Evolutionary conservation across 441 rosid species (phyloP).

Genomic region (Kokia cookei): DNA sequence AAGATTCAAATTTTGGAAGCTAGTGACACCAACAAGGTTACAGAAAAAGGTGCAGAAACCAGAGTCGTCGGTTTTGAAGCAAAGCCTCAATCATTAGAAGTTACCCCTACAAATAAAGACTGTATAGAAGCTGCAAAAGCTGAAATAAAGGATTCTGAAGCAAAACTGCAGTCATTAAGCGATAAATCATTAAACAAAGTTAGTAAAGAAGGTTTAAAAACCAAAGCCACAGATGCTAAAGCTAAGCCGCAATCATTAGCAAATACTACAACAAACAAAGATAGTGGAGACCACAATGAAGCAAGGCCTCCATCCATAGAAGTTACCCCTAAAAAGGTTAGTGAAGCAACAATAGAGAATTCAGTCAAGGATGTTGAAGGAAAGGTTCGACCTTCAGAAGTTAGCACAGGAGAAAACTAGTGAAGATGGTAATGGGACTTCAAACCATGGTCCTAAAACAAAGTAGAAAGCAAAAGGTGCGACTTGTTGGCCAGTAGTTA

Average conservation of each 20-base stretch:
- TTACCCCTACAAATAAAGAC: conserved; percentile 4
- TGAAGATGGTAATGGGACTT: not conserved
- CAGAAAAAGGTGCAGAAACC: conserved; percentile 11
- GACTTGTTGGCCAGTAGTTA: not conserved
- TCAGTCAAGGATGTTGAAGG: conserved; percentile 9
- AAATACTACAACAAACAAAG: conserved; percentile 12
- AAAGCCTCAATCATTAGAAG: conserved; percentile 9
- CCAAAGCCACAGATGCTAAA: conserved; percentile 3
- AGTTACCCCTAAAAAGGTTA: not conserved
- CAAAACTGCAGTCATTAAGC: conserved; percentile 48
- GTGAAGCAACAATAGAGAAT: not conserved
- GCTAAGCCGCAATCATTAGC: conserved; percentile 9
- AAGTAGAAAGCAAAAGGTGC: not conserved
- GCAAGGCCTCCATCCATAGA: not conserved
- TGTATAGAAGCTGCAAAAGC: not conserved
- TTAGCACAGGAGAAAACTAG: not conserved
- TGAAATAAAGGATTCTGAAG: conserved; percentile 27
- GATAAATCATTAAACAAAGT: conserved; percentile 16
- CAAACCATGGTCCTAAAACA: not conserved
- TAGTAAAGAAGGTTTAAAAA: conserved; percentile 6
- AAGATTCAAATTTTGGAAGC: conserved; percentile 11
- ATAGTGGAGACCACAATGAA: not conserved
- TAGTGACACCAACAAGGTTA: conserved; percentile 10
- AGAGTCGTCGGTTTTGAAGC: conserved; percentile 21
- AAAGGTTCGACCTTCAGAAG: conserved; percentile 8